Conservation (phyloP, 805 yeast genomes). For the Candida xyloterini region DNA sequence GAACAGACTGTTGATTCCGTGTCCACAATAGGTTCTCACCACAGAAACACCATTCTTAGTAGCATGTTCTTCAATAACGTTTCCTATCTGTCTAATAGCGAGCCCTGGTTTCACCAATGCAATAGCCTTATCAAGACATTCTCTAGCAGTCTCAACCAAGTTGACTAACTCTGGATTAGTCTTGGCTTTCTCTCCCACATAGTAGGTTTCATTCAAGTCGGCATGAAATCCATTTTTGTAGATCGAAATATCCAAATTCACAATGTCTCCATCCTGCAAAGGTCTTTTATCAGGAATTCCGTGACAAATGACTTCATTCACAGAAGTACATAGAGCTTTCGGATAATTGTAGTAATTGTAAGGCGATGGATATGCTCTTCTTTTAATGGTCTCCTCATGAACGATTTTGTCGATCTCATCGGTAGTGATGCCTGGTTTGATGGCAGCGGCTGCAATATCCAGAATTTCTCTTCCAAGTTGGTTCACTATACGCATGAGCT, state of each 20-base stretch:
- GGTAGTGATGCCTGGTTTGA: conserved; percentile 87
- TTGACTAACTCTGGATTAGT: conserved; percentile 79
- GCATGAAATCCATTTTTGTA: conserved; percentile 89
- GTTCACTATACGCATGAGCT: conserved; percentile 72
- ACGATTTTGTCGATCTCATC: conserved; percentile 86
- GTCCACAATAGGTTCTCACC: conserved; percentile 89
- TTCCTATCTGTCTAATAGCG: conserved; percentile 82
- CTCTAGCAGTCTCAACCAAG: conserved; percentile 89
- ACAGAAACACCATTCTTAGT: conserved; percentile 74
- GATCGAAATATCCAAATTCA: conserved; percentile 84
- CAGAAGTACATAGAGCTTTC: conserved; percentile 86
- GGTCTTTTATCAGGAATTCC: conserved; percentile 93
- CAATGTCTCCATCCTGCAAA: conserved; percentile 89
- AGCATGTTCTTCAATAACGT: conserved; percentile 85
- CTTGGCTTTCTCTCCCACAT: conserved; percentile 86
- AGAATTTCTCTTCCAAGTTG: conserved; percentile 80
- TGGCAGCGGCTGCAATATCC: conserved; percentile 80
- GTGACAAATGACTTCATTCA: conserved; percentile 94
- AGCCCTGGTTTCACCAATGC: conserved; percentile 86
- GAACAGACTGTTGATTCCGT: conserved; percentile 83
- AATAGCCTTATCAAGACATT: conserved; percentile 81
- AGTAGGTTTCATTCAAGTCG: conserved; percentile 94
- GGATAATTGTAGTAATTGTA: conserved; percentile 93
- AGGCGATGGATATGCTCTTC: conserved; percentile 93
- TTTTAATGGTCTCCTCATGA: conserved; percentile 82